Evolutionary conservation across 805 yeast species (phyloP).

Genomic region (Saccharomyces paradoxus): DNA sequence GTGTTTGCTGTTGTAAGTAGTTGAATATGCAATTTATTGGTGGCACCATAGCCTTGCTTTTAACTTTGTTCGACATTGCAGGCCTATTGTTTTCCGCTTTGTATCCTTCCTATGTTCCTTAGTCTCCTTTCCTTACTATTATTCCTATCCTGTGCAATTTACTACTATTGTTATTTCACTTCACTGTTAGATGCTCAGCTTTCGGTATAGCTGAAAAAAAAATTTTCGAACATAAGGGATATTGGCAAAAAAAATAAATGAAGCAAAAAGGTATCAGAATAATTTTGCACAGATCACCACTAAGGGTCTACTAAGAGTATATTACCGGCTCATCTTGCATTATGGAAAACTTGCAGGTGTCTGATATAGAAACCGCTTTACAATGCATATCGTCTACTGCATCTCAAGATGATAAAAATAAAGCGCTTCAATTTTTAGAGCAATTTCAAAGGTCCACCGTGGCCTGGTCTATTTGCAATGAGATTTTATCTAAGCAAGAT

Average conservation of each 20-base stretch:
- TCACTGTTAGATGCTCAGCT: background rate
- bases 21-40: constrained; percentile 89
- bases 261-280: background rate
- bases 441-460: constrained; percentile 71
- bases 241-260: background rate
- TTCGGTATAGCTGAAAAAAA: background rate
- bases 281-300: background rate
- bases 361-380: constrained; percentile 21
- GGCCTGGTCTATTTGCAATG: constrained; percentile 72
- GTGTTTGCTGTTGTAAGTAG: constrained; percentile 70
- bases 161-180: background rate
- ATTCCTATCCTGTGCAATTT: no score
- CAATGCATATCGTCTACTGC: constrained; percentile 25
- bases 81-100: background rate
- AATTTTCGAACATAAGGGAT: background rate
- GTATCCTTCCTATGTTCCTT: background rate
- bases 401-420: constrained; percentile 29
- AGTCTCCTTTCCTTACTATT: background rate
- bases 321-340: background rate
- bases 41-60: constrained; percentile 47
- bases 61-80: constrained; percentile 14
- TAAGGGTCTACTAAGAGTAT: background rate
- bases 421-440: constrained; percentile 54
- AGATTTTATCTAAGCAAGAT: constrained; percentile 36
- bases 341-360: constrained; percentile 4